Evolutionary conservation across 1,139 yeast genomes (phyloP).

Genomic region (Nakaseomyces uthaithaninus): DNA sequence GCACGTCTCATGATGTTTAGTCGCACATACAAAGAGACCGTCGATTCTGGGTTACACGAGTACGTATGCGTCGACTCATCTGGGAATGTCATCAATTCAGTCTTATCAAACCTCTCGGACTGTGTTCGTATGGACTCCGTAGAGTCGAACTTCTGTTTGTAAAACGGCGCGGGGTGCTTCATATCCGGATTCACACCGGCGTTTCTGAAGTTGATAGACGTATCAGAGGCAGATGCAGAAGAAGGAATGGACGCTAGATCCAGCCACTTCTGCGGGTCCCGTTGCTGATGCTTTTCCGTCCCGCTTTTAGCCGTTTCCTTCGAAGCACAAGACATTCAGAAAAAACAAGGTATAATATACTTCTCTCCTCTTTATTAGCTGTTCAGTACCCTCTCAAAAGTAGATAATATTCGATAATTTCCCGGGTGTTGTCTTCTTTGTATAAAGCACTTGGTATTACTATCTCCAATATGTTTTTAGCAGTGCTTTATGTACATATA

Average conservation of each 20-base stretch:
- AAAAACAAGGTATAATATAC: background rate
- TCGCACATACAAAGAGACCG: constrained; percentile 69
- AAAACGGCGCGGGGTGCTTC: background rate
- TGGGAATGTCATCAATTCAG: constrained; percentile 50
- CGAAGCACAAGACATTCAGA: constrained; percentile 10
- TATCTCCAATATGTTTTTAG: no score
- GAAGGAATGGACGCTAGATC: constrained; percentile 9
- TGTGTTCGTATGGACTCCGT: constrained; percentile 14
- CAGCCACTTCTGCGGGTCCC: constrained; percentile 8
- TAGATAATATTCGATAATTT: no score
- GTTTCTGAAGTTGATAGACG: constrained; percentile 2
- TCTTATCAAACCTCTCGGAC: constrained; percentile 15
- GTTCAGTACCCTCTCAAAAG: no score
- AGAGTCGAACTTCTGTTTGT: constrained; percentile 5
- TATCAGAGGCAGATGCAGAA: constrained; percentile 7
- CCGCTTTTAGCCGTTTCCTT: constrained; percentile 12
- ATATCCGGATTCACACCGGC: background rate
- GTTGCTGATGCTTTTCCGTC: constrained; percentile 15
- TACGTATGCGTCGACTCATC: constrained; percentile 78
- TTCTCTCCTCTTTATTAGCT: no score
- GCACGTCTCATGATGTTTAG: constrained; percentile 69
- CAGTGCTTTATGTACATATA: no score
- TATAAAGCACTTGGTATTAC: no score
- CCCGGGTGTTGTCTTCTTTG: no score
- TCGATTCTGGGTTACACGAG: constrained; percentile 75